Evolutionary conservation across 805 yeast species (phyloP).

Genomic region (Cyberlindnera euphorbiae): DNA sequence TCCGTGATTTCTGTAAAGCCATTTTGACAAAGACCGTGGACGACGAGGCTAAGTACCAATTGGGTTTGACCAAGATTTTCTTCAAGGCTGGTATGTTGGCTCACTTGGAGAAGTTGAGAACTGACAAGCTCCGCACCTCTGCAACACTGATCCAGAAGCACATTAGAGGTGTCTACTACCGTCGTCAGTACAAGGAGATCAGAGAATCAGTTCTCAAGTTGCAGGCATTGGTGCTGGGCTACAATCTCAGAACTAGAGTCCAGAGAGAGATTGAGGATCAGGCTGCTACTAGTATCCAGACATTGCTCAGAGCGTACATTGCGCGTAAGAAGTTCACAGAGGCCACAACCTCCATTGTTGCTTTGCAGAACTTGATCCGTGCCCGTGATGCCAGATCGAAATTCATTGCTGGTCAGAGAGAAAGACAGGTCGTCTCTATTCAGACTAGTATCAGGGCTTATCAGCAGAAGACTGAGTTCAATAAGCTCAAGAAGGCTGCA

Average conservation of each 20-base stretch:
- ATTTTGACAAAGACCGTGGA: conserved; percentile 63
- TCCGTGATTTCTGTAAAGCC: conserved; percentile 59
- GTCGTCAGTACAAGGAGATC: conserved; percentile 53
- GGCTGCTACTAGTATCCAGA: conserved; percentile 73
- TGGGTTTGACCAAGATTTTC: conserved; percentile 91
- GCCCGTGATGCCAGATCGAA: conserved; percentile 49
- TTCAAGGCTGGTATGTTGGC: conserved; percentile 97
- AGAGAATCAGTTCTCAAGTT: conserved; percentile 47
- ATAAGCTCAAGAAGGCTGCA: conserved; percentile 46
- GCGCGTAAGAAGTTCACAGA: conserved; percentile 36
- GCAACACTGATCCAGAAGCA: conserved; percentile 86
- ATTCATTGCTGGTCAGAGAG: conserved; percentile 44
- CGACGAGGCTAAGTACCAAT: conserved; percentile 68
- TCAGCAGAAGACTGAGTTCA: conserved; percentile 50
- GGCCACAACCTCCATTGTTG: conserved; percentile 30
- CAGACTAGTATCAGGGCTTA: conserved; percentile 74
- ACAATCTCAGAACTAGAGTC: conserved; percentile 48
- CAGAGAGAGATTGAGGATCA: conserved; percentile 49
- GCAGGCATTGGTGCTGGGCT: conserved; percentile 66
- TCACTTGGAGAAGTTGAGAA: conserved; percentile 76
- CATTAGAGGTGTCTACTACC: conserved; percentile 58
- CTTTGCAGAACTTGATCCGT: conserved; percentile 49
- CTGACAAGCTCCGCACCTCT: conserved; percentile 69
- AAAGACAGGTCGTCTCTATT: conserved; percentile 61
- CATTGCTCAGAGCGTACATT: conserved; percentile 50